Evolutionary conservation across 352 stramenopile genomes (phyloP), one percentile per base, ranked within the genome.

Genomic region (Phytophthora citrophthora): DNA sequence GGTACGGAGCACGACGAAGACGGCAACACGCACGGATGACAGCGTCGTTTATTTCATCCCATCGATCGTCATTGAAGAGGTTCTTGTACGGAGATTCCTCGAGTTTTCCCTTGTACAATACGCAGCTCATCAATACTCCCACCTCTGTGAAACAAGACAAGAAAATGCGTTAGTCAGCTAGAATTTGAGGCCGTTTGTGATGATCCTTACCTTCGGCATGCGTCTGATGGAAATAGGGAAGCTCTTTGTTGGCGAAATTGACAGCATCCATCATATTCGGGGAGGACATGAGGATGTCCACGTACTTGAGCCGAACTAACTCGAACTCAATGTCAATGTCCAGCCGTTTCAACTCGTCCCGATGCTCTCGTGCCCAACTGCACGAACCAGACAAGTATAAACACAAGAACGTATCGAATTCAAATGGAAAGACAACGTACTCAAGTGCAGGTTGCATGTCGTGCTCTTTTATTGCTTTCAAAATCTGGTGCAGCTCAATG

Each of bases 261-360:
- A 93, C 67, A 15, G 84, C 82, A 23, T 93, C 84, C 69, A 91
- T 80, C 18, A 88, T 82, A 15, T 90, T 71, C 10, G 77, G 64
- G 15, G 81, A 90, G 23, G 54, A 81, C 51, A 91, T 81, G 20
- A 94, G 72, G 15, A 89, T 67, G 29, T 92, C 79, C 20, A 96
- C 70, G 56, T 93, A 96, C 55, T 93, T 87, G 44, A 95, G 74
- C 1, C 86, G 78, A n/a, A 91, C 76, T 4, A 96, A 65, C 53
- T 94, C 79, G 63, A 95, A 96, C 61, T 95, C 87, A 23, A 96
- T 81, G 49, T 91, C 79, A 40, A 91, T 81, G 16, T 79, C 61
- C 16, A 90, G 69, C 23, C 49, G 57, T 18, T 61, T 62, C 34
- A 93, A 64, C 23, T 89, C 73, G 1, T 82, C 72, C 16, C 79